Evolutionary conservation across 345 rosid genomes (phyloP), one percentile per base, ranked within the genome.

Genomic region (Populus ilicifolia): DNA sequence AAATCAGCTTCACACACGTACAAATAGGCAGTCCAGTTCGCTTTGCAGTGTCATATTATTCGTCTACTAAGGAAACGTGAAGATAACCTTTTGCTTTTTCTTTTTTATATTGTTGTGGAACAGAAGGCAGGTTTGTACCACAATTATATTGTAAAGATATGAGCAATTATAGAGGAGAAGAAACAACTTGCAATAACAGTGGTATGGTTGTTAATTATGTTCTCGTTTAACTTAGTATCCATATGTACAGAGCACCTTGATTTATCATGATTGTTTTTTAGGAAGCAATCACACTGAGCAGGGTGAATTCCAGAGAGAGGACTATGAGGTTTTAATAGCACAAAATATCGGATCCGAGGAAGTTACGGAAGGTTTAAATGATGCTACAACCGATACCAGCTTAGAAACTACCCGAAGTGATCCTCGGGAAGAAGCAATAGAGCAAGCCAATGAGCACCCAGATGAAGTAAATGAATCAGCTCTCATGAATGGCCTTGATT

Each of bases 331-430:
- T 59, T 35, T 64, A 27, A 20, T 52, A 46, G 76, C 33, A 41
- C 56, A 64, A 35, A 50, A 27, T 29, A 62, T 20, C 30, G 41
- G 64, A 36, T 23, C 33, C 16, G 36, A 75, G 63, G 69, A 7
- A 48, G 44, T 12, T 25, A 6, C 17, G 13, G 54, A 25, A 75
- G 18, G 20, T 16, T 65, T 17, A 68, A 66, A 30, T 64, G 41
- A 70, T 48, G 30, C 46, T 59, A 59, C 59, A 68, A 71, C 69
- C 23, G 74, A 50, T 67, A 62, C 67, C 66, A 35, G 70, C 33
- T 41, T 43, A 74, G 79, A 78, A 77, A 35, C 44, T 38, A 38
- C 38, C 64, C 44, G 4, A n/a, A 64, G 35, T 30, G 70, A 63
- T 43, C 21, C 35, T 69, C 67, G 38, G 29, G 78, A 77, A 56